Percentiles rank a stretch among this genome's conserved stretches.
Conservation (phyloP, 192 early-diverging fungal species). For the Kappamyces sp. region DNA sequence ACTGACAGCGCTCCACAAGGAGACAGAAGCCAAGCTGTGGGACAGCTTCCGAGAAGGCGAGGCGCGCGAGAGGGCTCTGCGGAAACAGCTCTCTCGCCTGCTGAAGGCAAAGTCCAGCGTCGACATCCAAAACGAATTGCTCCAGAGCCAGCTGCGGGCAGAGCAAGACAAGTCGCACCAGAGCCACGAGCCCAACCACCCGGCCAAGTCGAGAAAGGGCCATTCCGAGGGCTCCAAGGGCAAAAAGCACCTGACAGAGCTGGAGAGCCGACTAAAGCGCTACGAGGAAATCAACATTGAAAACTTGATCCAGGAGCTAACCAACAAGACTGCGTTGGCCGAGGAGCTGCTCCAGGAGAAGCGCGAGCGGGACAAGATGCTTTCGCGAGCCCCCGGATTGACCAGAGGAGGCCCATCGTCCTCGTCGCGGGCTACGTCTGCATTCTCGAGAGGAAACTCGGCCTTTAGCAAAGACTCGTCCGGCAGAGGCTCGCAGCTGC, state of each 20-base stretch:
- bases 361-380: constrained; percentile 16
- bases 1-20: constrained; percentile 40
- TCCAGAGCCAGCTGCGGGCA: constrained; percentile 40
- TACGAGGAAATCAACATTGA: constrained; percentile 47
- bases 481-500: not conserved
- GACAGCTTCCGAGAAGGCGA: constrained; percentile 52
- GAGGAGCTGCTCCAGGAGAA: constrained; percentile 38
- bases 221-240: constrained; percentile 21
- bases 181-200: constrained; percentile 4
- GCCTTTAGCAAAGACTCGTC: not conserved
- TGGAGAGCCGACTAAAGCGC: constrained; percentile 31
- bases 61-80: constrained; percentile 37
- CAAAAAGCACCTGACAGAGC: constrained; percentile 19
- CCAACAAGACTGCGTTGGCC: constrained; percentile 38
- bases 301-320: constrained; percentile 33
- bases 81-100: constrained; percentile 39
- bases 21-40: constrained; percentile 54
- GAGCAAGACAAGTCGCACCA: constrained; percentile 21
- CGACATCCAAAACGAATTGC: constrained; percentile 33
- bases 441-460: no score
- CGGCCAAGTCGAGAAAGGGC: constrained; percentile 27
- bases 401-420: no score
- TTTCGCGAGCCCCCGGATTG: no score
- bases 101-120: constrained; percentile 28
- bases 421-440: no score